Base-by-base conservation (phyloP, 495 filamentous ascomycete species). In the Astrothelium subdiscretum region DNA sequence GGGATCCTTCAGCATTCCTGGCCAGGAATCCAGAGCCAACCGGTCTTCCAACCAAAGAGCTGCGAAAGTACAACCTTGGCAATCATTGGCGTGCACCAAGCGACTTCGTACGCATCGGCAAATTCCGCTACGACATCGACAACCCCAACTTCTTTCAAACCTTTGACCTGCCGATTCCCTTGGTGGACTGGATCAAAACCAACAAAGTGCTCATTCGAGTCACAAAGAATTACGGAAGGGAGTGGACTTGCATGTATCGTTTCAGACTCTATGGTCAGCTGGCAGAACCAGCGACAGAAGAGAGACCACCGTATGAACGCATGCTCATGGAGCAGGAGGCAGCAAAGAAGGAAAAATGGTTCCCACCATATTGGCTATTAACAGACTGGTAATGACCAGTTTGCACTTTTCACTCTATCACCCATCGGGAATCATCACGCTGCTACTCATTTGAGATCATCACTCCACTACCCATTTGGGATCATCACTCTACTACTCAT, bases 221-320 rank as follows among this genome's bases (percentile, higher is more conserved):
- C 8, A 68, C 73, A 31, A 78, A 67, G 35, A 86, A 84, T 67
- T 81, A 80, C 68, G 83, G 84, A 11, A 67, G 68, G 0, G 67
- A 81, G 31, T 79, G 80, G 62, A 85, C 85, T 2, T 88, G 85
- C 71, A 74, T 88, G 61, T 88, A 87, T 70, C 73, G 84, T 6
- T 12, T 54, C 22, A 26, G 48, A 15, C 48, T 54, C 48, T 11
- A 5, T 8, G 48, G 48, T 5, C n/a, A 11, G 5, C 8, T 54
- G 24, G 48, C 48, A 18, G 43, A 15, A 5, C 48, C 48, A 8
- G 20, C 8, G 48, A 54, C 8, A 2, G 24, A 20, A 3, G 13
- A 48, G 11, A n/a, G 8, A 48, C 3, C 3, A 48, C 3, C 3
- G 3, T 20, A n/a, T 10, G 8, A n/a, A 48, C n/a, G n/a, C n/a